Conservation (phyloP, 2,329 filamentous ascomycete genomes). For the Coniella lustricola region DNA sequence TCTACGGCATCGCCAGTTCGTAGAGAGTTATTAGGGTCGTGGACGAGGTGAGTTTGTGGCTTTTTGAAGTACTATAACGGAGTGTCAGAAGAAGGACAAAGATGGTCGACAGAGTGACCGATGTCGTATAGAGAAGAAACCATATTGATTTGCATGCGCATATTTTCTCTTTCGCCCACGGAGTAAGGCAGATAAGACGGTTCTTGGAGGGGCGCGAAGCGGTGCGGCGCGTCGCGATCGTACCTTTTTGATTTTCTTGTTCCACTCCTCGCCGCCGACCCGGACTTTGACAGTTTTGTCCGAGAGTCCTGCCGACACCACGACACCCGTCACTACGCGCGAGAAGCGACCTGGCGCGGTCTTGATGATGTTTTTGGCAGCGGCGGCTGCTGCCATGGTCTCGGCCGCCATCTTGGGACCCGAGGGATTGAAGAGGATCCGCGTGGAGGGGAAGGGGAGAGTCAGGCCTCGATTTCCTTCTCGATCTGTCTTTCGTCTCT, state of each 20-base stretch:
- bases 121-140: neutral
- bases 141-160: too few relatives aligned
- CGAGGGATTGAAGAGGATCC: too few relatives aligned
- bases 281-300: constrained; percentile 72
- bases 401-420: constrained; percentile 1
- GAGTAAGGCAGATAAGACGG: too few relatives aligned
- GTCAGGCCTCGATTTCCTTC: neutral
- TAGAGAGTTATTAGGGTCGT: constrained; percentile 70
- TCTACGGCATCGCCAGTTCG: constrained; percentile 68
- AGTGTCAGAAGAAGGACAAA: neutral
- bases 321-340: constrained; percentile 46
- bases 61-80: constrained; percentile 57
- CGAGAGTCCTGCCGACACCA: constrained; percentile 73
- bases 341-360: constrained; percentile 2
- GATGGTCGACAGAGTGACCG: neutral
- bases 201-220: too few relatives aligned
- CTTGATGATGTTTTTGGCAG: neutral
- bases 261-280: constrained; percentile 65
- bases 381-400: constrained; percentile 1
- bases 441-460: too few relatives aligned
- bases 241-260: constrained; percentile 67
- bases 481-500: too few relatives aligned
- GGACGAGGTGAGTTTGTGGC: constrained; percentile 61
- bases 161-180: too few relatives aligned
- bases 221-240: constrained; percentile 6